phyloP scores from a whole-genome alignment of 306 rosid genomes.

The Luffa acutangula region DNA sequence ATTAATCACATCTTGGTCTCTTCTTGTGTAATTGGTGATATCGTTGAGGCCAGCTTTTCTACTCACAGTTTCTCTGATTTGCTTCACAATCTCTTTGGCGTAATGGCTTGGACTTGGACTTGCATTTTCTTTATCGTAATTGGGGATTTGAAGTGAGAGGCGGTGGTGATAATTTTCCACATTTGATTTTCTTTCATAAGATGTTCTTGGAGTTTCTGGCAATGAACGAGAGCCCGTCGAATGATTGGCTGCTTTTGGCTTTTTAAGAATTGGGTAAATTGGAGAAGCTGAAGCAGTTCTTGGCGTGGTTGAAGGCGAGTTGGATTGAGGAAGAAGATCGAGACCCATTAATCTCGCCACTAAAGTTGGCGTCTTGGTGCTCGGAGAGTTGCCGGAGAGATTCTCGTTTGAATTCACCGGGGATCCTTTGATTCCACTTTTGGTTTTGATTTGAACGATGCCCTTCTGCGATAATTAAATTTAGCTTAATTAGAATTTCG shows the following conservation, averaged over 20 bases:
- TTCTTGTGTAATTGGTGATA: slow-evolving; percentile 51
- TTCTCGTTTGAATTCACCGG: slow-evolving; percentile 32
- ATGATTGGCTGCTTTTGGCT: not conserved
- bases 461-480: slow-evolving; percentile 31
- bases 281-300: slow-evolving; percentile 31
- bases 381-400: slow-evolving; percentile 47
- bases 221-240: slow-evolving; percentile 35
- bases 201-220: slow-evolving; percentile 72
- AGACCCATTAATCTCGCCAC: slow-evolving; percentile 97
- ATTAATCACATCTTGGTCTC: not conserved
- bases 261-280: slow-evolving; percentile 18
- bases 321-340: slow-evolving; percentile 62
- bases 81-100: slow-evolving; percentile 72
- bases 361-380: slow-evolving; percentile 74
- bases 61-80: slow-evolving; percentile 51
- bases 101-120: slow-evolving; percentile 33
- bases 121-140: slow-evolving; percentile 38
- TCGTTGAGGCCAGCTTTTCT: slow-evolving; percentile 53
- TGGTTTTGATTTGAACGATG: slow-evolving; percentile 51
- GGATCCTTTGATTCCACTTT: slow-evolving; percentile 12
- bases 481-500: no score
- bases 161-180: slow-evolving; percentile 57
- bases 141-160: slow-evolving; percentile 65
- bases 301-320: not conserved
- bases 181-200: slow-evolving; percentile 59